Base-by-base conservation (phyloP, 108 stramenopile species). In the Hondaea fermentalgiana region DNA sequence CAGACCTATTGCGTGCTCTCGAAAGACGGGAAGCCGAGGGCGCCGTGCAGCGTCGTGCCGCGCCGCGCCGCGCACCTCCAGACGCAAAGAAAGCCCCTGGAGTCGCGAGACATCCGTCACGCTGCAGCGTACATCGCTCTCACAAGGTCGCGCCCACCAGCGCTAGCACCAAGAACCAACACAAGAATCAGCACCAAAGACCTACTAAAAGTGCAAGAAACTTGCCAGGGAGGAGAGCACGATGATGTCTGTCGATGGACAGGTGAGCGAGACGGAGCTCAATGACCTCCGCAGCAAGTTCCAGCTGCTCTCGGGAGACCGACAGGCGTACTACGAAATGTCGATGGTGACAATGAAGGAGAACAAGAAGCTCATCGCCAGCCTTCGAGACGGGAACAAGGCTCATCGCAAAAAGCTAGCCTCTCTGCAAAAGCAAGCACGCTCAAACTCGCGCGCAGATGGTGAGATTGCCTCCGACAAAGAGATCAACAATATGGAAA, bases 261-360 rank as follows among this genome's bases (percentile, higher is more conserved):
- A 47, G n/a, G 76, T 83, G 76, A 83, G 49, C 49, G 76, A 83
- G 76, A 16, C 49, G 19, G 76, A 88, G 59, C 87, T 88, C 23
- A 47, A 60, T n/a, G 87, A 57, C 29, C 44, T 88, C 1, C 55
- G 55, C 44, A 29, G 45, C 42, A 88, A 88, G 59, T 88, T 88
- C 55, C 53, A 88, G 59, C 87, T 88, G 43, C 60, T 58, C 5
- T 58, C 89, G 87, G 91, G 91, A 21, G 92, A 93, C 83, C 90
- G 91, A 16, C 88, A 91, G 71, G 91, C 94, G 3, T 94, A 94
- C 42, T 93, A 94, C 29, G 94, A 94, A 72, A 90, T 93, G 23
- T 58, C 93, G 16, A 94, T 94, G 53, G 71, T 92, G 28, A 94
- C 90, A 23, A 94, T 94, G 60, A 47, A 45, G 21, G 64, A 91